Percentiles rank a stretch among this genome's conserved stretches.
These are phyloP conservation scores for Coemansia sp. DNA, from an alignment of 192 early-diverging fungal genomes.

Conservation along the genomic window DNA sequence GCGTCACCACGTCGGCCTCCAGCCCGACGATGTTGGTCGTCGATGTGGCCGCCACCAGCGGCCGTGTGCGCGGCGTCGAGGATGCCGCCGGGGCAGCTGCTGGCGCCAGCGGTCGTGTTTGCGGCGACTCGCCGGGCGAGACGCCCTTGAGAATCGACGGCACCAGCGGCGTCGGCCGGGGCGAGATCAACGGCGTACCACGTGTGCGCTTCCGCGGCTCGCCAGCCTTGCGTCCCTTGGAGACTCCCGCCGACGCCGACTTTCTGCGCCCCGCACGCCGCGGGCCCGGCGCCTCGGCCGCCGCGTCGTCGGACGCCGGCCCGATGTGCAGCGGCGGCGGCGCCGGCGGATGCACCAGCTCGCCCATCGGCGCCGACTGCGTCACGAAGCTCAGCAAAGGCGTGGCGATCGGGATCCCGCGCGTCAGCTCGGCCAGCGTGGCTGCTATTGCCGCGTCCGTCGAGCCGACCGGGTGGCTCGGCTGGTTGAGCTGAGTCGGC, in stretches of 20 bases:
- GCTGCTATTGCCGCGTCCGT: conserved; percentile 2
- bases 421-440: neutral
- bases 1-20: conserved; percentile 50
- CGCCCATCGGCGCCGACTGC: conserved; percentile 40
- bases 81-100: too few species aligned
- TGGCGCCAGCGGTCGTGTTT: neutral
- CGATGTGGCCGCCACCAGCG: conserved; percentile 30
- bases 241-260: neutral
- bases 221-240: too few species aligned
- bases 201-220: conserved; percentile 18
- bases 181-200: conserved; percentile 24
- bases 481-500: neutral
- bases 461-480: neutral
- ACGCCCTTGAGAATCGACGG: conserved; percentile 31
- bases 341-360: conserved; percentile 38
- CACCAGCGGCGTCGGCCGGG: conserved; percentile 37
- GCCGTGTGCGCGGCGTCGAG: conserved; percentile 22
- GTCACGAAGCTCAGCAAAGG: conserved; percentile 14
- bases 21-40: conserved; percentile 39
- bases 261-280: neutral
- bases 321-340: conserved; percentile 45
- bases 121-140: neutral
- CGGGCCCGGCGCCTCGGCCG: neutral
- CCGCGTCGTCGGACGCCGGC: conserved; percentile 7
- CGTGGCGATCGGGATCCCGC: neutral